Evolutionary conservation across 495 filamentous ascomycete species (phyloP).

Genomic region (Arthonia radiata): DNA sequence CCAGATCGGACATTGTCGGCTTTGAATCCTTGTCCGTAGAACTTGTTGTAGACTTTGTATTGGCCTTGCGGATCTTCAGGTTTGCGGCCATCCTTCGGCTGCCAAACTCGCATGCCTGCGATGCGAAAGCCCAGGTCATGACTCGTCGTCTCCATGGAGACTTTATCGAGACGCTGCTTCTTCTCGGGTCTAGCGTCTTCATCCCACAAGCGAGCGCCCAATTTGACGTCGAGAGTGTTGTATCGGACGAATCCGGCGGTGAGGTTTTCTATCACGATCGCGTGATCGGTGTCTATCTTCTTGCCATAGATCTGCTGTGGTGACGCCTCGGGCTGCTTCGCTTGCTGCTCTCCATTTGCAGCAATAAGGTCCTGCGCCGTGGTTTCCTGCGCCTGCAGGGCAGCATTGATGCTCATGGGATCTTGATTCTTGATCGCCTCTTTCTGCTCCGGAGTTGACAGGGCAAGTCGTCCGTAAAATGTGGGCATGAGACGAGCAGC

Average conservation of each 20-base stretch:
- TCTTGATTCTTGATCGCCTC: slow-evolving; percentile 11
- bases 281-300: slow-evolving; percentile 35
- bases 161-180: slow-evolving; percentile 51
- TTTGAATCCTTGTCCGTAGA: slow-evolving; percentile 56
- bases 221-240: slow-evolving; percentile 87
- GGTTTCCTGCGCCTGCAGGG: slow-evolving; percentile 1
- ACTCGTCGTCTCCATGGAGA: slow-evolving; percentile 57
- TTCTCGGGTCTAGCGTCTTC: slow-evolving; percentile 59
- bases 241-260: slow-evolving; percentile 59
- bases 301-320: slow-evolving; percentile 9
- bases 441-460: slow-evolving; percentile 14
- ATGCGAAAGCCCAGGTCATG: slow-evolving; percentile 63
- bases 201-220: slow-evolving; percentile 69
- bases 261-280: slow-evolving; percentile 72
- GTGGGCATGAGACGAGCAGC: slow-evolving; percentile 60
- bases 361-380: slow-evolving; percentile 3
- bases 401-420: slow-evolving; percentile 8
- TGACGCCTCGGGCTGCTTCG: slow-evolving; percentile 3
- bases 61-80: slow-evolving; percentile 21
- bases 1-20: slow-evolving; percentile 45
- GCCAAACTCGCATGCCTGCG: slow-evolving; percentile 84
- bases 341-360: slow-evolving; percentile 2
- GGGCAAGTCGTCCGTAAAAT: slow-evolving; percentile 15
- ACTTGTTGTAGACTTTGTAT: slow-evolving; percentile 63
- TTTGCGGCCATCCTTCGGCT: slow-evolving; percentile 22